Percentiles rank a stretch among this genome's conserved stretches.
Conservation (phyloP, 2,329 filamentous ascomycete species). For the Zasmidium cellare region DNA sequence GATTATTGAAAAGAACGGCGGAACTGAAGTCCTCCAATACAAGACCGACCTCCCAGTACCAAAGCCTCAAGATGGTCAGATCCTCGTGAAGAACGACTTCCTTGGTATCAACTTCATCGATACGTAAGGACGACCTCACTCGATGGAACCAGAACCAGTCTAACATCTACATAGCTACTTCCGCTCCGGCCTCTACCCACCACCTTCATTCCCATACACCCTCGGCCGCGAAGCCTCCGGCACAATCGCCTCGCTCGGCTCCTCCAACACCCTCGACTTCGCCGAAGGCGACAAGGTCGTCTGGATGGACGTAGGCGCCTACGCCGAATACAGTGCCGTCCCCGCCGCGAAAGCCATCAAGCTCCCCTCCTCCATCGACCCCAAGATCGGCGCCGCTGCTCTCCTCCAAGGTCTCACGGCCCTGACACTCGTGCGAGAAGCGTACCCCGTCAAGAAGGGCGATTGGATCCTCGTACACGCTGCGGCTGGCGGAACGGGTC, state of each 20-base stretch:
- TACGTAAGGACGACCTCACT: conserved; percentile 63
- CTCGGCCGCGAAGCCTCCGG: conserved; percentile 80
- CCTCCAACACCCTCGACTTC: conserved; percentile 55
- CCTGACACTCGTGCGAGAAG: conserved; percentile 74
- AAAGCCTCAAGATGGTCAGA: conserved; percentile 63
- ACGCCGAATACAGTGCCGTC: conserved; percentile 61
- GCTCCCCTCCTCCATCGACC: conserved; percentile 63
- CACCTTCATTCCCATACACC: conserved; percentile 67
- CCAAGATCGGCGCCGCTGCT: conserved; percentile 65
- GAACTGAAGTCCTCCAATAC: conserved; percentile 69
- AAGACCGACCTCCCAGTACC: conserved; percentile 72
- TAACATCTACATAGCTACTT: conserved; percentile 80
- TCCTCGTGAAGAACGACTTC: conserved; percentile 79
- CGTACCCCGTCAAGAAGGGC: conserved; percentile 67
- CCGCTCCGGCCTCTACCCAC: conserved; percentile 76
- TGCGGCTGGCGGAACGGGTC: conserved; percentile 78
- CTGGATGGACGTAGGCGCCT: conserved; percentile 60
- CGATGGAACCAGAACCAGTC: too few species aligned
- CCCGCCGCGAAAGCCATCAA: conserved; percentile 57
- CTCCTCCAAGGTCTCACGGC: conserved; percentile 84
- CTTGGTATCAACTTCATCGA: conserved; percentile 89
- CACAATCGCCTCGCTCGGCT: conserved; percentile 62
- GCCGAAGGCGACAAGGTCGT: conserved; percentile 69
- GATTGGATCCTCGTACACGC: conserved; percentile 85
- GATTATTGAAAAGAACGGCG: conserved; percentile 70